Conservation (phyloP, 2,329 filamentous ascomycete species). For the Lachnellula cervina region DNA sequence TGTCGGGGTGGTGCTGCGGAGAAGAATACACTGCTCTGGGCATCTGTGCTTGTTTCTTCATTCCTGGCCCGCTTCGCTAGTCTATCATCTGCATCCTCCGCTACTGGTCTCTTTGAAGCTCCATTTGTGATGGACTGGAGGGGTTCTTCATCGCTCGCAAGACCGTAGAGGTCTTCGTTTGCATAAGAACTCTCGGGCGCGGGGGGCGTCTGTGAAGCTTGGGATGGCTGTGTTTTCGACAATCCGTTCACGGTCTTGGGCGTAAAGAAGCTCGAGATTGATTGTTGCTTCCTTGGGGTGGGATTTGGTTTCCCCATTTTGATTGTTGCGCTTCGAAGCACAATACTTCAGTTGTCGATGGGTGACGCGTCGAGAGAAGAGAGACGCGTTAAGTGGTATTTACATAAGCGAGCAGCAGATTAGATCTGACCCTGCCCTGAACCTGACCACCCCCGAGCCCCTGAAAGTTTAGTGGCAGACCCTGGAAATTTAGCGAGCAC, state of each 20-base stretch:
- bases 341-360: not conserved
- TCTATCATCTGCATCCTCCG: conserved; percentile 42
- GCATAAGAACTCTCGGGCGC: conserved; percentile 22
- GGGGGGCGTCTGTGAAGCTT: conserved; percentile 10
- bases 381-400: not conserved
- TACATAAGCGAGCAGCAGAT: not conserved
- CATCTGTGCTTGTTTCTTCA: conserved; percentile 31
- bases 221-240: conserved; percentile 21
- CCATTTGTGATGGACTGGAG: conserved; percentile 13
- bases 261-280: conserved; percentile 82
- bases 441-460: no score
- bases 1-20: conserved; percentile 36
- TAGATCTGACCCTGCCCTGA: no score
- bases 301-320: conserved; percentile 25
- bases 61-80: conserved; percentile 43
- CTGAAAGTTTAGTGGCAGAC: not conserved
- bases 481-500: not conserved
- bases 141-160: conserved; percentile 26
- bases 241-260: conserved; percentile 46
- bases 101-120: conserved; percentile 46
- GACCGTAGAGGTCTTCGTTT: conserved; percentile 23
- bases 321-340: not conserved
- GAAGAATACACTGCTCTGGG: conserved; percentile 37
- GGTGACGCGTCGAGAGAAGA: not conserved
- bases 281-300: conserved; percentile 58